Evolutionary conservation across 331 rosid species (phyloP).

Genomic region (Quercus tomentella): DNA sequence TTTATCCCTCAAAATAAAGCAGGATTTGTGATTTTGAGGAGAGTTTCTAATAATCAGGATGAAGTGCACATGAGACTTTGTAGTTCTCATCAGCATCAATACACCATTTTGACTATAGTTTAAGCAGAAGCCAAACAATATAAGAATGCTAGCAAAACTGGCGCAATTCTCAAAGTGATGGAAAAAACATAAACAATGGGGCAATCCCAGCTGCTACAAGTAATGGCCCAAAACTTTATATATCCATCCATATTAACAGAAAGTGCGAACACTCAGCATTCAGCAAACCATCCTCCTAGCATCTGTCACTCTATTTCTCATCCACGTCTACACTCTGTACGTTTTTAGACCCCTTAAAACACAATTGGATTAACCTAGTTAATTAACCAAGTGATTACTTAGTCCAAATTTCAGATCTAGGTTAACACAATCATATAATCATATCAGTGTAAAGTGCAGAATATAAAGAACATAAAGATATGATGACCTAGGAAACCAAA

Average conservation of each 20-base stretch:
- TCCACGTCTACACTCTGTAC: conserved; percentile 36
- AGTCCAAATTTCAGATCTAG: too few relatives aligned
- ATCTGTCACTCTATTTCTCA: conserved; percentile 60
- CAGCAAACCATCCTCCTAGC: neutral
- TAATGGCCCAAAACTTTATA: neutral
- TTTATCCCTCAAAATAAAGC: too few relatives aligned
- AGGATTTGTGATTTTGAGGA: too few relatives aligned
- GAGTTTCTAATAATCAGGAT: too few relatives aligned
- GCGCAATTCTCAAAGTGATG: neutral
- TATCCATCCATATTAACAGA: neutral
- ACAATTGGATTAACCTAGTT: too few relatives aligned
- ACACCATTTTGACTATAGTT: neutral
- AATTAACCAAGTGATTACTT: too few relatives aligned
- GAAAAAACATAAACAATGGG: neutral
- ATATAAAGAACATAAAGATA: too few relatives aligned
- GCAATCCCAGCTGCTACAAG: neutral
- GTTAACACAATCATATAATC: too few relatives aligned
- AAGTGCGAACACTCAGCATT: neutral
- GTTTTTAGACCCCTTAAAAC: too few relatives aligned
- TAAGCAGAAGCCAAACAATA: neutral
- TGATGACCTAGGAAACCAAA: too few relatives aligned
- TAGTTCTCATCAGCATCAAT: neutral
- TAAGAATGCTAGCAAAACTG: neutral
- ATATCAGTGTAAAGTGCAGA: too few relatives aligned
- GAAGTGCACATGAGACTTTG: too few relatives aligned